phyloP scores from a whole-genome alignment of 163 green algal species.

The Trebouxiophyceae sp. region DNA sequence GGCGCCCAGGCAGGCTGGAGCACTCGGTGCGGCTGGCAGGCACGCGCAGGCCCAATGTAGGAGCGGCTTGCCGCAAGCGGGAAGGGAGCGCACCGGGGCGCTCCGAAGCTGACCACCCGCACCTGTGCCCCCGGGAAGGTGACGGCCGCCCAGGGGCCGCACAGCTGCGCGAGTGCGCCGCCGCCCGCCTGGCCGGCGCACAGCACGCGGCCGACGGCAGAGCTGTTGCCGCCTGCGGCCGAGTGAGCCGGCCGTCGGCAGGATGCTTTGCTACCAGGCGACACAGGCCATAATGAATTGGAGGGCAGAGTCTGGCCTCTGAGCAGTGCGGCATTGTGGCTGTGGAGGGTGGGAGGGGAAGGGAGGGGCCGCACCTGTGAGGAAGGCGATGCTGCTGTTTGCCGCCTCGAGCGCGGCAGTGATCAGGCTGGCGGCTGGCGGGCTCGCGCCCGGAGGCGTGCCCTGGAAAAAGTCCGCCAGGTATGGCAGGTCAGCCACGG shows the following conservation, averaged over 20 bases:
- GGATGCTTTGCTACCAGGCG: too few species aligned
- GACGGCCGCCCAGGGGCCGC: background rate
- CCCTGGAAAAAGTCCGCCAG: background rate
- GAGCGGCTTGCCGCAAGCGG: background rate
- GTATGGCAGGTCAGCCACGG: background rate
- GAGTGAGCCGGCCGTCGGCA: too few species aligned
- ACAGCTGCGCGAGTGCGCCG: constrained; percentile 1
- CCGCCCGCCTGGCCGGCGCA: constrained; percentile 7
- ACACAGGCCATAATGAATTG: background rate
- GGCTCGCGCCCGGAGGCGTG: too few species aligned
- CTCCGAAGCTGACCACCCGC: constrained; percentile 9
- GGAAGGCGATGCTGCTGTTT: too few species aligned
- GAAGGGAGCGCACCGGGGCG: background rate
- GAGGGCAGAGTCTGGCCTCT: background rate
- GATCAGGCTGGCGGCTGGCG: too few species aligned
- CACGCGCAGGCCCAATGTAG: background rate
- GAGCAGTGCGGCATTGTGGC: background rate
- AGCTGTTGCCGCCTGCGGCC: background rate
- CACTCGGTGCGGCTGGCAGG: background rate
- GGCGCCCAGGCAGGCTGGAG: too few species aligned
- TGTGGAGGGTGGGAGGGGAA: too few species aligned
- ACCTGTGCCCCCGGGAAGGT: background rate
- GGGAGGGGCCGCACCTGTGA: too few species aligned
- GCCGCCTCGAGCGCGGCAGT: too few species aligned
- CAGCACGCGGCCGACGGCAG: background rate